Evolutionary conservation across 2,329 filamentous ascomycete species (phyloP).

Genomic region (Phyllosticta citrichinensis): DNA sequence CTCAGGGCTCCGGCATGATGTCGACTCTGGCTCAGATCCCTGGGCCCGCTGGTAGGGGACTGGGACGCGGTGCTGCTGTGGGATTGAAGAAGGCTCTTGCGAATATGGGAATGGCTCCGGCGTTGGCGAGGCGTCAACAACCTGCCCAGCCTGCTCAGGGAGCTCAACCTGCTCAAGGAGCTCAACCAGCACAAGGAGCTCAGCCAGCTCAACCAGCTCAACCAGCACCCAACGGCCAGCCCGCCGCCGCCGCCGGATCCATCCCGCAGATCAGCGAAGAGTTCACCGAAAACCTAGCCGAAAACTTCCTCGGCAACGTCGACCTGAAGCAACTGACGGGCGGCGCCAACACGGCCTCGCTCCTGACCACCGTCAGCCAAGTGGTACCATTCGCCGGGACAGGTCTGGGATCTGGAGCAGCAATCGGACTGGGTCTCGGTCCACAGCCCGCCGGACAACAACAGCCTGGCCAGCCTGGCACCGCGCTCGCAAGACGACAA

Average conservation of each 20-base stretch:
- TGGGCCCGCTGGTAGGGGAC: neutral
- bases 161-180: neutral
- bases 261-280: neutral
- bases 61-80: neutral
- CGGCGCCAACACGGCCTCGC: neutral
- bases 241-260: neutral
- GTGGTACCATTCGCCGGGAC: neutral
- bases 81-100: neutral
- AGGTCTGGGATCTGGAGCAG: constrained; percentile 1
- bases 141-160: neutral
- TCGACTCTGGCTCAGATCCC: neutral
- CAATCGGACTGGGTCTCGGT: neutral
- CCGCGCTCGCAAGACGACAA: neutral
- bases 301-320: constrained; percentile 3
- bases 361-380: neutral
- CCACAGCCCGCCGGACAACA: neutral
- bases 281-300: constrained; percentile 1
- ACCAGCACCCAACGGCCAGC: neutral
- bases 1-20: neutral
- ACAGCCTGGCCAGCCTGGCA: neutral
- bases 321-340: neutral
- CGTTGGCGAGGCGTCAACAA: neutral
- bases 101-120: neutral
- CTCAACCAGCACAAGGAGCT: neutral
- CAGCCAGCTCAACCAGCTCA: neutral